phyloP scores from a whole-genome alignment of 1,284 basidiomycete species.

The Apiotrichum sp. region DNA sequence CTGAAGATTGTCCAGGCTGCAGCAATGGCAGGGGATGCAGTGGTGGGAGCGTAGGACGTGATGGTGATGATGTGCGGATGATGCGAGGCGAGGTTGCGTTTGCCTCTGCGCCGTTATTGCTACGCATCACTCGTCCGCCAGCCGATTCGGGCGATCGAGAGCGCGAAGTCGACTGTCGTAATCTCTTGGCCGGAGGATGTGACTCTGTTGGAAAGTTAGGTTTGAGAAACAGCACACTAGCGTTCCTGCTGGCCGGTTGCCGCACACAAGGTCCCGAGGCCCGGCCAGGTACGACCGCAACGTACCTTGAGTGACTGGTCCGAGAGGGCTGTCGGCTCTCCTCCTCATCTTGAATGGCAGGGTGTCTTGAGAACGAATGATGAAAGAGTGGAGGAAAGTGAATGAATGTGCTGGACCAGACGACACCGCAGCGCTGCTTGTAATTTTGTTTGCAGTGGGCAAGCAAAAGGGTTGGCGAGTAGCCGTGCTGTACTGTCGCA shows the following conservation, averaged over 20 bases:
- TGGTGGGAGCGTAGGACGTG: conserved; percentile 10
- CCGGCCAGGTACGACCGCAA: neutral
- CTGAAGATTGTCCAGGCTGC: neutral
- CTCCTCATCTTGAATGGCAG: conserved; percentile 6
- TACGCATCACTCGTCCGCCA: neutral
- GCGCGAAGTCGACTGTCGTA: conserved; percentile 6
- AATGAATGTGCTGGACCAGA: no score
- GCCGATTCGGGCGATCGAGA: conserved; percentile 1
- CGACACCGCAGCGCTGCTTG: no score
- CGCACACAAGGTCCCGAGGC: neutral
- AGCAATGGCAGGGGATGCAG: conserved; percentile 12
- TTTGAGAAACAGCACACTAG: neutral
- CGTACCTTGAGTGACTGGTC: conserved; percentile 14
- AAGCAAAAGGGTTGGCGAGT: no score
- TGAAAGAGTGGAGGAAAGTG: neutral
- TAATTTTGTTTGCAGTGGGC: no score
- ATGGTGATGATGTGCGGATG: conserved; percentile 14
- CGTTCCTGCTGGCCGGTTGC: neutral
- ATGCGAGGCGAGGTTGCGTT: conserved; percentile 12
- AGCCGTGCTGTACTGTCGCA: no score
- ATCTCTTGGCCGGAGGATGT: conserved; percentile 10
- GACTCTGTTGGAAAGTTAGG: conserved; percentile 10
- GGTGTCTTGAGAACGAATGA: neutral
- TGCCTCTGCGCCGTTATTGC: neutral
- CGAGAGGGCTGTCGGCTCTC: conserved; percentile 13